These are phyloP conservation scores for Apiotrichum gracile DNA, from an alignment of 1,284 basidiomycete species.

Conservation along the genomic window DNA sequence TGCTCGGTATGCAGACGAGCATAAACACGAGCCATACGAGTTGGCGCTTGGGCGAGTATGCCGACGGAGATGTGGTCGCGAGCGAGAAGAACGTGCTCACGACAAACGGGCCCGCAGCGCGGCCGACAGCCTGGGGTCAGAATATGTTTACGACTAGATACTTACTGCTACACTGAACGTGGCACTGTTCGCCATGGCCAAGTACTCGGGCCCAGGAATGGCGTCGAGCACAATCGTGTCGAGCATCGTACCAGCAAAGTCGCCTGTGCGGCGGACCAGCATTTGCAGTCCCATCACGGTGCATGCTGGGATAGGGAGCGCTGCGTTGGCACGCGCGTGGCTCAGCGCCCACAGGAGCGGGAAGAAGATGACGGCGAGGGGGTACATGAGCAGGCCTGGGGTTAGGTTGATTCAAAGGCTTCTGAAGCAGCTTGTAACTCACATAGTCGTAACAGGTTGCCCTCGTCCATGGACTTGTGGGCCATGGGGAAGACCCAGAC, in stretches of 20 bases:
- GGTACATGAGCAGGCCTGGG: constrained; percentile 29
- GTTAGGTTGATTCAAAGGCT: neutral
- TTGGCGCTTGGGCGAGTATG: constrained; percentile 20
- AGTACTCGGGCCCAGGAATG: constrained; percentile 31
- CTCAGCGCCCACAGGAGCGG: constrained; percentile 30
- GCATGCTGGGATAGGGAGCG: constrained; percentile 10
- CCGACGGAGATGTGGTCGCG: constrained; percentile 21
- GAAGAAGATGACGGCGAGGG: constrained; percentile 25
- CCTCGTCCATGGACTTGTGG: constrained; percentile 23
- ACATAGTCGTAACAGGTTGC: constrained; percentile 19
- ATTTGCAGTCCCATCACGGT: constrained; percentile 27
- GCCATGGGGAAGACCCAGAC: constrained; percentile 31
- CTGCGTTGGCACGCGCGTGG: neutral
- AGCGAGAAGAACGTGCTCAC: constrained; percentile 30
- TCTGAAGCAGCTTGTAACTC: neutral
- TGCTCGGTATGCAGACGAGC: constrained; percentile 20
- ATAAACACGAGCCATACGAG: constrained; percentile 34
- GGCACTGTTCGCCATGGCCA: constrained; percentile 36
- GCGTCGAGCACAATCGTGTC: constrained; percentile 33
- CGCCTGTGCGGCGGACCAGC: constrained; percentile 29
- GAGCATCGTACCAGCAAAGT: constrained; percentile 34
- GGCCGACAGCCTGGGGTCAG: constrained; percentile 21
- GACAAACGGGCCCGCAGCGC: constrained; percentile 34
- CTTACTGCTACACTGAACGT: constrained; percentile 36
- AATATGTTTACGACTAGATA: neutral